phyloP scores from a whole-genome alignment of 768 basidiomycete species.

The Dictyophora rubrovolvata region DNA sequence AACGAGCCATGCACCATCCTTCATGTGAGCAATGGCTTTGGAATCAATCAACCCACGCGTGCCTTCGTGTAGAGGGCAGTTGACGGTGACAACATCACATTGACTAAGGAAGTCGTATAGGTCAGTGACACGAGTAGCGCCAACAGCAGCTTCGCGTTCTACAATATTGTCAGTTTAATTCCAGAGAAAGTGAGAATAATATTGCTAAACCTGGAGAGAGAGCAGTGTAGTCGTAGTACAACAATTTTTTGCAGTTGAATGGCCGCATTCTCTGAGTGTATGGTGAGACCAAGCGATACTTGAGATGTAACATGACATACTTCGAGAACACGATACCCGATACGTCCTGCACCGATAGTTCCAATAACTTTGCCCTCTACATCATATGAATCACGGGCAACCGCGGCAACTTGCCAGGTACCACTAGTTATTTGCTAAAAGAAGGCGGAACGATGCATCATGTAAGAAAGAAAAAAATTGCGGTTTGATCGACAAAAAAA shows the following conservation, averaged over 20 bases:
- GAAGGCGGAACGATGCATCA: neutral
- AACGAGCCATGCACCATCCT: constrained; percentile 86
- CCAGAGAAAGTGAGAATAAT: neutral
- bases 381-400: constrained; percentile 79
- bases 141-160: constrained; percentile 58
- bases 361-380: constrained; percentile 87
- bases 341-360: constrained; percentile 75
- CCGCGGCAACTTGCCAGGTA: constrained; percentile 78
- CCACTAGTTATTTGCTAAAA: constrained; percentile 68
- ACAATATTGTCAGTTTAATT: constrained; percentile 15
- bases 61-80: constrained; percentile 80
- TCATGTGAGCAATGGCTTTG: constrained; percentile 79
- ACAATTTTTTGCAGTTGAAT: constrained; percentile 82
- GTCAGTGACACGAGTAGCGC: constrained; percentile 66
- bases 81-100: constrained; percentile 80
- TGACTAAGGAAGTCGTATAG: constrained; percentile 49
- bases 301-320: constrained; percentile 6
- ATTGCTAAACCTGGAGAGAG: constrained; percentile 44
- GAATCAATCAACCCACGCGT: constrained; percentile 73
- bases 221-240: constrained; percentile 81
- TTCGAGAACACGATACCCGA: constrained; percentile 73
- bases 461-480: neutral
- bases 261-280: constrained; percentile 53
- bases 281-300: constrained; percentile 7
- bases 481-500: neutral